Evolutionary conservation across 495 filamentous ascomycete genomes (phyloP).

Genomic region (Penicillium goetzii): DNA sequence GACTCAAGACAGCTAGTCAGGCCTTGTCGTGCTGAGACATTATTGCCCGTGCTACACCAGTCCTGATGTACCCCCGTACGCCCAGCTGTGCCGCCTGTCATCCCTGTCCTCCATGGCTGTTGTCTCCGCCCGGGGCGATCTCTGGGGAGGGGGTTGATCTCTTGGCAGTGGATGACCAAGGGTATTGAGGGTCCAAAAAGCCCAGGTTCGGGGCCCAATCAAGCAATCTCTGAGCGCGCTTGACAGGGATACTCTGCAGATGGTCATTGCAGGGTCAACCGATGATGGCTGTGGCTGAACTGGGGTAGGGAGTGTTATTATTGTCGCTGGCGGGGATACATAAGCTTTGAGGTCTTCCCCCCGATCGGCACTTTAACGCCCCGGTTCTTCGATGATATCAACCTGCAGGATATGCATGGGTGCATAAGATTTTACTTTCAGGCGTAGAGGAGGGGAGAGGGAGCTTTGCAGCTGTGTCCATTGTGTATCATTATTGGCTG

Average conservation of each 20-base stretch:
- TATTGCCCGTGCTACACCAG: neutral
- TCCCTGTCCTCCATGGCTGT: neutral
- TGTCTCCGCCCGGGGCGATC: constrained; percentile 6
- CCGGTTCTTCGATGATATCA: neutral
- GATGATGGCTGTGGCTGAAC: constrained; percentile 1
- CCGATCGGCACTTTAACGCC: constrained; percentile 10
- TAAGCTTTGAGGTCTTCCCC: neutral
- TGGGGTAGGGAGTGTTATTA: neutral
- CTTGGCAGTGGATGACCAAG: constrained; percentile 5
- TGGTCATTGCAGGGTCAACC: neutral
- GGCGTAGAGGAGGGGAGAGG: neutral
- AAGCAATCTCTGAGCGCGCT: neutral
- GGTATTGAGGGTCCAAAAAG: neutral
- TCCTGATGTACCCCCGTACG: neutral
- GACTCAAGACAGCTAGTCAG: neutral
- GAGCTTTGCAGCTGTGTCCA: neutral
- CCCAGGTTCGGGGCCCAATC: neutral
- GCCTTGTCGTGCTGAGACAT: neutral
- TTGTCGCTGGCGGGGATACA: neutral
- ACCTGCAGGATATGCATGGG: neutral
- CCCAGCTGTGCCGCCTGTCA: neutral
- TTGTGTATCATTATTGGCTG: neutral
- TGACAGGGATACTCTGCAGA: neutral
- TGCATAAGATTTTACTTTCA: neutral
- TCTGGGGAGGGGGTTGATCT: neutral